phyloP scores from a whole-genome alignment of 2,329 filamentous ascomycete species.

The Fusarium armeniacum region DNA sequence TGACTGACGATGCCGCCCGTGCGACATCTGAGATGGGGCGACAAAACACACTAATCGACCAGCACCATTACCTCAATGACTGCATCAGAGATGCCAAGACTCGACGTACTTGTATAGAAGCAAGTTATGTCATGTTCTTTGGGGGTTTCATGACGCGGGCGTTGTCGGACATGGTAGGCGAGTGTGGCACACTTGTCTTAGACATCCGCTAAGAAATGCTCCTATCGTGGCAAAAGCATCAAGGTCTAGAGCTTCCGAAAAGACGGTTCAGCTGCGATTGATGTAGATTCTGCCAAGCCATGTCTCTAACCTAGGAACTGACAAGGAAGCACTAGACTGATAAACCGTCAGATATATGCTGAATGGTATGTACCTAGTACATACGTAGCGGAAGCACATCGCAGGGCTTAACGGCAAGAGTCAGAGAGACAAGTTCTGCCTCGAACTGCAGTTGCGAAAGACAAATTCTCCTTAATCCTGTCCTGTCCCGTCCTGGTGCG shows the following conservation, averaged over 20 bases:
- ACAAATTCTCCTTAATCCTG: conserved; percentile 31
- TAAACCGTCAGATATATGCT: background rate
- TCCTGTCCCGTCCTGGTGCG: conserved; percentile 22
- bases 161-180: conserved; percentile 38
- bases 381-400: background rate
- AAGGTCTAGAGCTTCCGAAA: conserved; percentile 39
- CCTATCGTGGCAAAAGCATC: conserved; percentile 32
- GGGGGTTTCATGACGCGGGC: conserved; percentile 46
- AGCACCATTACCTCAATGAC: background rate
- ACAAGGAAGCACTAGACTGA: background rate
- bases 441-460: conserved; percentile 8
- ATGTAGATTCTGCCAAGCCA: conserved; percentile 14
- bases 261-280: conserved; percentile 21
- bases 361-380: background rate
- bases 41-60: conserved; percentile 20
- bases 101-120: conserved; percentile 5
- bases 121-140: conserved; percentile 13
- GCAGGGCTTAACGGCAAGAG: background rate
- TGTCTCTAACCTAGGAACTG: conserved; percentile 3
- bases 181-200: conserved; percentile 45
- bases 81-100: background rate
- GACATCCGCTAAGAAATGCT: conserved; percentile 38
- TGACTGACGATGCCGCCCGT: conserved; percentile 42
- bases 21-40: conserved; percentile 40
- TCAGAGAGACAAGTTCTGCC: conserved; percentile 17